These are phyloP conservation scores for Choanephora cucurbitarum DNA, from an alignment of 371 early-diverging fungal species.

Conservation along the genomic window DNA sequence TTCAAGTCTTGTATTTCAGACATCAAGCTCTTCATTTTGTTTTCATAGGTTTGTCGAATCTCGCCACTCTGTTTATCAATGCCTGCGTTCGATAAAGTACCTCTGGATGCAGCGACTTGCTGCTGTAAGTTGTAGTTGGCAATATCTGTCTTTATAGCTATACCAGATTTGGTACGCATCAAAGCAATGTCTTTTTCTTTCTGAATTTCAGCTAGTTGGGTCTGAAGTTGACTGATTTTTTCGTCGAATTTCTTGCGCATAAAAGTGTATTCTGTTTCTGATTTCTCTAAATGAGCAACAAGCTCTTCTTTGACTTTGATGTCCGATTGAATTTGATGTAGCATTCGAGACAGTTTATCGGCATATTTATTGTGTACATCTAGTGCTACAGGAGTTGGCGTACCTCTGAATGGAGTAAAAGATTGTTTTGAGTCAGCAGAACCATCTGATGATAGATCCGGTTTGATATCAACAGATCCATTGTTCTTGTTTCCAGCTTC, in stretches of 20 bases:
- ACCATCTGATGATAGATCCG: background rate
- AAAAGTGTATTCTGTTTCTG: slow-evolving; percentile 55
- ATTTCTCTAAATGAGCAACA: slow-evolving; percentile 59
- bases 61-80: slow-evolving; percentile 22
- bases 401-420: background rate
- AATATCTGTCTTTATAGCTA: slow-evolving; percentile 24
- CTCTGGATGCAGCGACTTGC: slow-evolving; percentile 9
- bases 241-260: slow-evolving; percentile 77
- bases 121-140: background rate
- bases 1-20: slow-evolving; percentile 65
- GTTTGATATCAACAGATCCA: background rate
- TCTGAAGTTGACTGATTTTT: slow-evolving; percentile 60
- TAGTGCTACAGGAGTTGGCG: too few species aligned
- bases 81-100: background rate
- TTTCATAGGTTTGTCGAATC: slow-evolving; percentile 59
- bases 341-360: slow-evolving; percentile 46
- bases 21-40: slow-evolving; percentile 69
- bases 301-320: slow-evolving; percentile 71
- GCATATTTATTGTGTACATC: slow-evolving; percentile 19
- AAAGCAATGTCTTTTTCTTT: slow-evolving; percentile 71
- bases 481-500: slow-evolving; percentile 2
- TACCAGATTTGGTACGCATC: slow-evolving; percentile 25
- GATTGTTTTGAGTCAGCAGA: slow-evolving; percentile 2
- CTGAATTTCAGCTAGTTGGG: slow-evolving; percentile 58
- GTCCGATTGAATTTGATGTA: slow-evolving; percentile 72